Base-by-base conservation (phyloP, 495 filamentous ascomycete genomes). In the Physcia stellaris region DNA sequence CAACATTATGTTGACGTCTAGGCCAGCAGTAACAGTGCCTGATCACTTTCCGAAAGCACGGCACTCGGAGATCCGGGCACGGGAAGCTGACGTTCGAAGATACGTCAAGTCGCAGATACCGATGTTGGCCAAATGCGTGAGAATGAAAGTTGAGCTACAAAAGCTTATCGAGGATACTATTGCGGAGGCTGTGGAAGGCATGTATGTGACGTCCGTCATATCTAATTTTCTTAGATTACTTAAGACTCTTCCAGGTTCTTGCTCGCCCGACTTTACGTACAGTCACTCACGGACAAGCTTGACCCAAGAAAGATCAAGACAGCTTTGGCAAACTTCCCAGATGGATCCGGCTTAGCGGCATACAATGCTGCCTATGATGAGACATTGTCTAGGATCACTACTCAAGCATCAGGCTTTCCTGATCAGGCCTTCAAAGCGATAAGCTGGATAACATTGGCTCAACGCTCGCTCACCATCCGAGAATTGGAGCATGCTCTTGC, bases 401-500 rank as follows among this genome's bases (percentile, higher is more conserved):
- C 48, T 1, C 62, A 70, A 35, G 15, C 34, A 0, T 10, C 33
- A 6, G 56, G 49, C 1, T 26, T 57, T 20, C n/a, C 15, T n/a
- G 33, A 54, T 0, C 49, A 62, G 21, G 69, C 64, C 0, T 52
- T 38, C 15, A 39, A 50, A 16, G 53, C 61, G 9, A 39, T 75
- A 1, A 48, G 44, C 2, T 75, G 70, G 70, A 56, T 77, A 13
- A 49, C 48, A 0, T 62, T 43, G 41, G 54, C 67, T 1, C 44
- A 39, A 21, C 46, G 63, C 37, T 56, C 54, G 4, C 44, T 79
- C 1, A 57, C 50, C 6, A 47, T 46, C 2, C 1, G 32, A 7
- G 67, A 77, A 40, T 49, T 79, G 4, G 57, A 58, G 20, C 55
- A 70, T 52, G 69, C 68, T 0, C 49, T 73, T 20, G 63, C 61